phyloP scores from a whole-genome alignment of 495 filamentous ascomycete genomes.

The Jackrogersella minutella region DNA sequence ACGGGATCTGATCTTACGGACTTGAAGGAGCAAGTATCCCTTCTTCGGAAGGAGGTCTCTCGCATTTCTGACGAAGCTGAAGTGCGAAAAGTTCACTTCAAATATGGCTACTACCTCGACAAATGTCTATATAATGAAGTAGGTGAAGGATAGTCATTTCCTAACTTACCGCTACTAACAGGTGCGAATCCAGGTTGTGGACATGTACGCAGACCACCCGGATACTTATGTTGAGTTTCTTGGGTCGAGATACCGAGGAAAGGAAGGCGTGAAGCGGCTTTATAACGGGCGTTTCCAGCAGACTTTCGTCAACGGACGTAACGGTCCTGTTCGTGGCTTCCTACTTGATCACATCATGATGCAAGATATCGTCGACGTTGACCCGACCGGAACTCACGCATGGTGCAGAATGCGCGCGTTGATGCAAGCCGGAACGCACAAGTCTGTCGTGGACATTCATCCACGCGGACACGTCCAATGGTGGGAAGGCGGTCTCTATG shows the following conservation, averaged over 20 bases:
- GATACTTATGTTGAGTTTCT: constrained; percentile 66
- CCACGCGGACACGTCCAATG: constrained; percentile 61
- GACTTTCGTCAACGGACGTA: constrained; percentile 59
- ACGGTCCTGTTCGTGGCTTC: constrained; percentile 63
- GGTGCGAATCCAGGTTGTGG: constrained; percentile 49
- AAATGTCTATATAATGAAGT: constrained; percentile 66
- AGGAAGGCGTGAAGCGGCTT: constrained; percentile 61
- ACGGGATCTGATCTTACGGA: constrained; percentile 38
- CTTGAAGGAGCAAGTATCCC: constrained; percentile 42
- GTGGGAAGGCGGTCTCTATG: constrained; percentile 66
- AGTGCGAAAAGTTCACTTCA: constrained; percentile 62
- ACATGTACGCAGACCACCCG: constrained; percentile 61
- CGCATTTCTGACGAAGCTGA: constrained; percentile 54
- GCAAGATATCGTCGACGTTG: constrained; percentile 62
- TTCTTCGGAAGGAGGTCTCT: constrained; percentile 40
- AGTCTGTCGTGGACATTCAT: constrained; percentile 55
- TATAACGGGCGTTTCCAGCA: constrained; percentile 62
- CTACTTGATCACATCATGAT: constrained; percentile 65
- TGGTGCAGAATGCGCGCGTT: constrained; percentile 63
- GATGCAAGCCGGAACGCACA: constrained; percentile 63
- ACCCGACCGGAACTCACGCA: constrained; percentile 55
- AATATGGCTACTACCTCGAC: constrained; percentile 67
- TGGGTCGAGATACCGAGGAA: constrained; percentile 60
- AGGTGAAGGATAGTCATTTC: neutral
- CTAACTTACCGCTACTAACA: constrained; percentile 10